Conservation (phyloP, 2,329 filamentous ascomycete species). For the Orbilia brochopaga region DNA sequence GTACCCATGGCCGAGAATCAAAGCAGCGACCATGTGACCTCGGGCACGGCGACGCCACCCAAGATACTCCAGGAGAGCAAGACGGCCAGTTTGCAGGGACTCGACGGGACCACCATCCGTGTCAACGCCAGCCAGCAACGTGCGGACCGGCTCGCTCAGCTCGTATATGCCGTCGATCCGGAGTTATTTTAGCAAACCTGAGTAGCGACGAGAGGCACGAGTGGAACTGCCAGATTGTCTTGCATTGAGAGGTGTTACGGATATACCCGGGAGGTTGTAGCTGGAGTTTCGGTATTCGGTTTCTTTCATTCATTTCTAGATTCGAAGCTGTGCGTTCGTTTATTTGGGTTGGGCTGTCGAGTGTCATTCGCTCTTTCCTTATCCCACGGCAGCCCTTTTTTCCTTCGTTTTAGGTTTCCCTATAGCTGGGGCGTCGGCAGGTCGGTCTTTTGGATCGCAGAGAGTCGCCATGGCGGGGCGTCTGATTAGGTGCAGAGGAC, state of each 20-base stretch:
- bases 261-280: neutral
- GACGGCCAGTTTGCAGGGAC: conserved; percentile 4
- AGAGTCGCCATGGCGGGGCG: no score
- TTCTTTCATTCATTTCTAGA: conserved; percentile 5
- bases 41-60: conserved; percentile 37
- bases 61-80: conserved; percentile 21
- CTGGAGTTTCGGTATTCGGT: neutral
- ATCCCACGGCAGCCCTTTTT: neutral
- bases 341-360: neutral
- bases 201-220: conserved; percentile 8
- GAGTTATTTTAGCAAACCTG: conserved; percentile 30
- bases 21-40: conserved; percentile 39
- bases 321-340: neutral
- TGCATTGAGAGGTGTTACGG: neutral
- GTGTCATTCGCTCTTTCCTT: no score
- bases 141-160: conserved; percentile 18
- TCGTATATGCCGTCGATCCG: conserved; percentile 34
- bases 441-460: no score
- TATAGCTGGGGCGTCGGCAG: neutral
- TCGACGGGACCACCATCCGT: no score
- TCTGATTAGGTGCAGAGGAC: no score
- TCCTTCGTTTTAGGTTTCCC: no score
- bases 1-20: conserved; percentile 16
- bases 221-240: neutral
- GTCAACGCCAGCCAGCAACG: conserved; percentile 6